These are phyloP conservation scores for Tilletiopsis washingtonensis DNA, from an alignment of 1,284 basidiomycete genomes.

Conservation along the genomic window DNA sequence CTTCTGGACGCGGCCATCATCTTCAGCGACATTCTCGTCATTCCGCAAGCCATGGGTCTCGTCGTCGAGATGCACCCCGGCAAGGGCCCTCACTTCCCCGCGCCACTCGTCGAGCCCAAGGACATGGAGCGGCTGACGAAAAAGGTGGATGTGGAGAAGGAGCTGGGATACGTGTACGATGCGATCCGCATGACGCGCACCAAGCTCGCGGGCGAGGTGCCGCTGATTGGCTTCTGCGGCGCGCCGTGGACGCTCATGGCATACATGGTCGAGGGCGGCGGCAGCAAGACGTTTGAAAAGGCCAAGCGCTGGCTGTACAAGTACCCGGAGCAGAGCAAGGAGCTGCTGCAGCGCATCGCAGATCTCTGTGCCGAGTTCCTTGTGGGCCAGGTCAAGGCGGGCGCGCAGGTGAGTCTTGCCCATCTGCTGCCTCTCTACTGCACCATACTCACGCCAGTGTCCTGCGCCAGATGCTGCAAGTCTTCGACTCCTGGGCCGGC, in stretches of 20 bases:
- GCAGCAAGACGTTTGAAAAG: slow-evolving; percentile 43
- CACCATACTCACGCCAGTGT: too few species aligned
- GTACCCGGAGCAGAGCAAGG: slow-evolving; percentile 40
- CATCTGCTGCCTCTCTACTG: too few species aligned
- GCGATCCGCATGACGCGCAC: slow-evolving; percentile 38
- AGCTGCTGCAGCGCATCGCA: slow-evolving; percentile 39
- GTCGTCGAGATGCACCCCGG: slow-evolving; percentile 44
- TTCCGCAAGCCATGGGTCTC: slow-evolving; percentile 48
- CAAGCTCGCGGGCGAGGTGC: slow-evolving; percentile 43
- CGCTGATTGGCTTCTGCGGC: slow-evolving; percentile 46
- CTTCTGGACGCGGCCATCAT: slow-evolving; percentile 46
- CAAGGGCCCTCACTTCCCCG: slow-evolving; percentile 44
- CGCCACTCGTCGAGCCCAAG: slow-evolving; percentile 36
- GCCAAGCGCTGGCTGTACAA: slow-evolving; percentile 46
- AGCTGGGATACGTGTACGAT: slow-evolving; percentile 45
- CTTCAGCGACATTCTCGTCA: slow-evolving; percentile 46
- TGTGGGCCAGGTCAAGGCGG: slow-evolving; percentile 43
- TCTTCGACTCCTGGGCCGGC: slow-evolving; percentile 47
- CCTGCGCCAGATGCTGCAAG: slow-evolving; percentile 40
- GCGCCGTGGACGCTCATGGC: slow-evolving; percentile 48
- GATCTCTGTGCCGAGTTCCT: slow-evolving; percentile 44
- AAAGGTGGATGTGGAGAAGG: slow-evolving; percentile 45
- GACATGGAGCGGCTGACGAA: slow-evolving; percentile 36
- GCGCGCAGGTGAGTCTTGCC: slow-evolving; percentile 30
- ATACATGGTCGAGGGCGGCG: slow-evolving; percentile 47